Evolutionary conservation across 2,329 filamentous ascomycete species (phyloP), one percentile per base, ranked within the genome.

Genomic region (Fusarium illudens): DNA sequence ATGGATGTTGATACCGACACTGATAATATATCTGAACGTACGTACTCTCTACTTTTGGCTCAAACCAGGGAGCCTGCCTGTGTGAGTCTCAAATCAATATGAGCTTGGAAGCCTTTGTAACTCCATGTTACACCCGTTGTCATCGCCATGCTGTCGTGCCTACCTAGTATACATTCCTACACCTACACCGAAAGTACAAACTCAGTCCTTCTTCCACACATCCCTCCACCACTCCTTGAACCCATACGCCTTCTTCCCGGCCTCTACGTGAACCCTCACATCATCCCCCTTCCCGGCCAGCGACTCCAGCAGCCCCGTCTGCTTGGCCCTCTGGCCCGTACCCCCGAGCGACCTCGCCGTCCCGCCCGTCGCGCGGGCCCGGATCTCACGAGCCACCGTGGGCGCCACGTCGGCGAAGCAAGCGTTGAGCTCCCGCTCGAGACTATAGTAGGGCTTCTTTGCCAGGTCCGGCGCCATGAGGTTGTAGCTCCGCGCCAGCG

Each of bases 361-460:
- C 3, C 64, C 62, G 9, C 78, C 75, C 1, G 80, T 76, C 4
- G 92, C 92, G 19, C 93, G 84, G 27, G 92, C 86, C 60, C 86
- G 85, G 63, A 98, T 96, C 65, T 90, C 89, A 2, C 85, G 83
- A 0, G 93, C 87, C 4, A 98, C 79, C 48, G 85, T 82, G 0
- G 93, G 93, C 7, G 95, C 95, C 2, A 97, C 90, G 63, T 97
- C 94, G 1, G 93, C 91, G 75, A 90, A 98, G 76, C 94, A 97
- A 3, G 87, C 84, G 29, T 84, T 85, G 15, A 98, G 84, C 79
- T 99, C 96, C 50, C 95, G 88, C 44, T 94, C 88, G 8, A 98
- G 87, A 3, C 85, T 90, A 75, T 93, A 94, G 78, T 98, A 98
- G 0, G 95, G 93, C 78, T 97, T 97, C 80, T 96, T 96, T 3